Evolutionary conservation across 2,329 filamentous ascomycete genomes (phyloP), one percentile per base, ranked within the genome.

Genomic region (Ceratocystiopsis minuta): DNA sequence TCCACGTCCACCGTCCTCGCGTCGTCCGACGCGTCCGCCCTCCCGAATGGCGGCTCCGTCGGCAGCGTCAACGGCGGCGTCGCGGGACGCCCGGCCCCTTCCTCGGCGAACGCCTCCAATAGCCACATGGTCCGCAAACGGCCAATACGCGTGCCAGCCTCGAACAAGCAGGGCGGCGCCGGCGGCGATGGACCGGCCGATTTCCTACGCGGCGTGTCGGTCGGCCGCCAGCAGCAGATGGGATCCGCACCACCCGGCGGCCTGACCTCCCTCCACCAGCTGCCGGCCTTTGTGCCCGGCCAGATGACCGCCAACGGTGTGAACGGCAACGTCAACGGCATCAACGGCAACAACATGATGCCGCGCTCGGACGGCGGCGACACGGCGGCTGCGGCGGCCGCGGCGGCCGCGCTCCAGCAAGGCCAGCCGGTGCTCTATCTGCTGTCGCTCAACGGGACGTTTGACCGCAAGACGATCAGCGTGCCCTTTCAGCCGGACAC

Each of bases 401-500:
- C 24, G 24, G 24, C 24, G 24, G 53, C 68, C 46, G 24, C 37
- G 6, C 33, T 42, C 2, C 58, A 77, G 65, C 60, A 68, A 60
- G 72, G 74, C 6, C 75, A 82, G 41, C 84, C 86, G 0, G 78
- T 95, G 17, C 70, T 95, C 36, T 85, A 86, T 47, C 72, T 98
- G 6, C 64, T 88, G 6, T 92, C 90, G 1, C 75, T 96, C 53
- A 98, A 98, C 55, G 84, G 85, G 45, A 96, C 88, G 1, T 98
- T 98, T 56, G 90, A 96, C 59, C 79, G 86, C 54, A 98, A 98
- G 63, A 90, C 87, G 36, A 96, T 98, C 52, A 83, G 74, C 32
- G 84, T 98, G 3, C 90, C 90, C 0, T 94, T 82, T 57, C 82
- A 75, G 49, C 90, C 90, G n/a, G 88, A 96, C n/a, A 80, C 83